Percentiles rank a stretch among this genome's conserved stretches.
phyloP scores from a whole-genome alignment of 129 eudicot genomes.

The Tagetes patula region DNA sequence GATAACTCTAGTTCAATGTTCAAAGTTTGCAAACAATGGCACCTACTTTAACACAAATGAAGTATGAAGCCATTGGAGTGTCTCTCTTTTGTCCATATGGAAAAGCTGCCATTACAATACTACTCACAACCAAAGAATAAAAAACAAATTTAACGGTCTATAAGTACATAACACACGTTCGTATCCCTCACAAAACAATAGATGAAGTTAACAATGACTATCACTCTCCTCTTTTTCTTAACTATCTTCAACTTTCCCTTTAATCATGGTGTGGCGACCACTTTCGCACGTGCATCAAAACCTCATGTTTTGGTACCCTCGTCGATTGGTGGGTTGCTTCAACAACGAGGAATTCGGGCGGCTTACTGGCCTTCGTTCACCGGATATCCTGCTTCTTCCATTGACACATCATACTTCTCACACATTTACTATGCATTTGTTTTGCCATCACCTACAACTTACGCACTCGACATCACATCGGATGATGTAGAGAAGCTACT shows the following conservation, averaged over 20 bases:
- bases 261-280: background rate
- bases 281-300: conserved; percentile 11
- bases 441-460: conserved; percentile 34
- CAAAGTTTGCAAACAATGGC: conserved; percentile 11
- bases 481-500: conserved; percentile 29
- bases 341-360: conserved; percentile 34
- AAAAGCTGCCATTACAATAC: background rate
- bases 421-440: conserved; percentile 46
- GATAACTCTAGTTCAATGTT: background rate
- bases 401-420: conserved; percentile 39
- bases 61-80: conserved; percentile 16
- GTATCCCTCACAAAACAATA: conserved; percentile 14
- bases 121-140: background rate
- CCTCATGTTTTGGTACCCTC: background rate
- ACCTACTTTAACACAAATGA: conserved; percentile 22
- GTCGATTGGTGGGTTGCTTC: conserved; percentile 7
- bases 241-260: conserved; percentile 16
- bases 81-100: conserved; percentile 19
- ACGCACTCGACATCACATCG: conserved; percentile 29
- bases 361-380: conserved; percentile 56
- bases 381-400: conserved; percentile 44
- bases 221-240: conserved; percentile 12
- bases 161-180: conserved; percentile 21
- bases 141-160: conserved; percentile 7
- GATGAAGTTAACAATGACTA: conserved; percentile 17